Conservation (phyloP, 148 eudicot species). For the Drosera capensis region DNA sequence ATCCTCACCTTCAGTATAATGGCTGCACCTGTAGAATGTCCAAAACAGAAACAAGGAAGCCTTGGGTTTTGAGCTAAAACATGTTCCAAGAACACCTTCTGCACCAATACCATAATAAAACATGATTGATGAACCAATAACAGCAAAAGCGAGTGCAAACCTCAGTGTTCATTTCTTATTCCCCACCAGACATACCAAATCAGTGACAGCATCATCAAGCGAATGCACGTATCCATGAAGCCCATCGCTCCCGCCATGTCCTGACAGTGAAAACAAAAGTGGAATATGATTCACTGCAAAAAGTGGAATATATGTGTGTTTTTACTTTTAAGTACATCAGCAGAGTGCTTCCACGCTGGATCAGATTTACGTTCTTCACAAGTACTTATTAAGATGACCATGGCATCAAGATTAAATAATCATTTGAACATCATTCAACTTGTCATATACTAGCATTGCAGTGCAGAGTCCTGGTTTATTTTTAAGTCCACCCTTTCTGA, state of each 20-base stretch:
- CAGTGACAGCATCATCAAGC: conserved; percentile 80
- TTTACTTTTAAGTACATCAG: neutral
- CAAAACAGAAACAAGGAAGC: conserved; percentile 74
- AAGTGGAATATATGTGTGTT: neutral
- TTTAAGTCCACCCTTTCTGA: neutral
- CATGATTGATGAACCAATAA: no score
- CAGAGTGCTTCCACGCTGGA: neutral
- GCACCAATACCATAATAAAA: conserved; percentile 2
- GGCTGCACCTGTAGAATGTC: conserved; percentile 96
- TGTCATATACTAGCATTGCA: no score
- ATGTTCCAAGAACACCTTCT: conserved; percentile 71
- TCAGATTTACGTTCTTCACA: no score
- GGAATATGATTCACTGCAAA: neutral
- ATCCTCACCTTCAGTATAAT: conserved; percentile 58
- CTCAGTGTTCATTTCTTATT: neutral
- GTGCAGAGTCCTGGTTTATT: no score
- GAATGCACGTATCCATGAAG: conserved; percentile 93
- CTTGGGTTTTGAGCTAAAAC: conserved; percentile 55
- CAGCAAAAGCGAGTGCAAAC: neutral
- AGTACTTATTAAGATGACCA: no score
- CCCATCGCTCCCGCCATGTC: conserved; percentile 98
- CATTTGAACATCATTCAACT: no score
- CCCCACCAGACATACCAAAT: conserved; percentile 42
- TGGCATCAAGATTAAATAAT: neutral
- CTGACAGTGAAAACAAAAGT: conserved; percentile 16